Evolutionary conservation across 192 early-diverging fungal genomes (phyloP).

Genomic region (Rhizophlyctis rosea): DNA sequence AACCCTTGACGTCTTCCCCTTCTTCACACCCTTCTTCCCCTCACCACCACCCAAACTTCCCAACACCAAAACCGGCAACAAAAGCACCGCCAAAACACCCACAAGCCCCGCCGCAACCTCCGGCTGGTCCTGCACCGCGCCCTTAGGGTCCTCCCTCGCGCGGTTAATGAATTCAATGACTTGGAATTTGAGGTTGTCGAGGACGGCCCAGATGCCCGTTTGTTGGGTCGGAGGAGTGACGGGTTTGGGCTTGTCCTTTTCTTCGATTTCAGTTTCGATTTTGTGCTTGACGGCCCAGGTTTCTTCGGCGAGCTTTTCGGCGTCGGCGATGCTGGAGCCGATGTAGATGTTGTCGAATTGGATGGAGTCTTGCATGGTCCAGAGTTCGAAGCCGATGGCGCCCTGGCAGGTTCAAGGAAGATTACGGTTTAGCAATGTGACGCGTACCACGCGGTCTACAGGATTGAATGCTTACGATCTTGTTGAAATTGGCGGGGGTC

Average conservation of each 20-base stretch:
- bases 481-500: slow-evolving; percentile 70
- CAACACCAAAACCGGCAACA: not conserved
- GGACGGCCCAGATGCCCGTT: slow-evolving; percentile 5
- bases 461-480: slow-evolving; percentile 52
- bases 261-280: slow-evolving; percentile 66
- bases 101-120: slow-evolving; percentile 29
- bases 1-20: too few relatives aligned
- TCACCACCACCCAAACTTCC: not conserved
- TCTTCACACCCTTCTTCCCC: slow-evolving; percentile 23
- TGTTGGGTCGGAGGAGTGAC: slow-evolving; percentile 6
- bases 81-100: not conserved
- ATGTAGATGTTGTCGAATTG: slow-evolving; percentile 91
- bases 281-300: slow-evolving; percentile 75
- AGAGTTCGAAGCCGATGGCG: slow-evolving; percentile 88
- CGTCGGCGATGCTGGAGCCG: slow-evolving; percentile 67
- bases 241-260: slow-evolving; percentile 39
- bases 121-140: slow-evolving; percentile 39
- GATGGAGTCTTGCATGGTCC: slow-evolving; percentile 88
- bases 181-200: too few relatives aligned
- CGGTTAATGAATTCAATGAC: slow-evolving; percentile 26
- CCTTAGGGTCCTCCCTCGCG: slow-evolving; percentile 30
- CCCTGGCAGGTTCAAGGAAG: slow-evolving; percentile 29
- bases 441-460: too few relatives aligned
- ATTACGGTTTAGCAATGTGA: slow-evolving; percentile 1
- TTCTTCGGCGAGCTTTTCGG: slow-evolving; percentile 69